Base-by-base conservation (phyloP, 345 rosid species). In the Salix viminalis region DNA sequence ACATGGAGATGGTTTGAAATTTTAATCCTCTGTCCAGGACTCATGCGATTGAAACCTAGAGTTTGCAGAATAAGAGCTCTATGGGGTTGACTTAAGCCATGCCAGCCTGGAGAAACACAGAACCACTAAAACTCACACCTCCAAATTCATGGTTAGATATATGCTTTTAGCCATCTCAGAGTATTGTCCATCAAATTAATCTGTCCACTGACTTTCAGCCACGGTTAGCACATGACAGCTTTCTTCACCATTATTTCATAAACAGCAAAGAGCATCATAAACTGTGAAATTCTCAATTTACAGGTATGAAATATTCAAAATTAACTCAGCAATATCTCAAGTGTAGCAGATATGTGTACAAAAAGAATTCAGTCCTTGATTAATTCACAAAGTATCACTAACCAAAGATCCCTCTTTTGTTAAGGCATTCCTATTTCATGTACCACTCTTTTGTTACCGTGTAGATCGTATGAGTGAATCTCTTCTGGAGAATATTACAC, bases 401-500 rank as follows among this genome's bases (percentile, higher is more conserved):
- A 23, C 60, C 28, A 75, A 74, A 36, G 42, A 70, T 58, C 64
- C 77, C 50, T 50, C 68, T 34, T 39, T 71, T 26, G 58, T 61
- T 42, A 44, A 70, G 46, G 11, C 30, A 0, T 46, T 76, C 37
- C 73, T 81, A 24, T 73, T 68, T 28, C 46, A 78, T 80, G 60
- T 83, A 83, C 67, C 81, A 60, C 71, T 71, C 37, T 79, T 73
- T 67, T 67, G 28, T 58, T 69, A 73, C 73, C 75, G 60, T 74
- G 75, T 75, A 44, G 70, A 74, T 61, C 14, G 54, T 66, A 39
- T 74, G 28, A 65, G 74, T 39, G 50, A 74, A 41, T 67, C 76
- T 67, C 67, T 56, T 28, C 12, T 4, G 50, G 42, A 76, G 65
- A 70, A 39, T 70, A 44, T 50, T 23, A 24, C 44, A 72, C 4